These are phyloP conservation scores for Aureobasidium vineae DNA, from an alignment of 2,329 filamentous ascomycete species.

Conservation along the genomic window DNA sequence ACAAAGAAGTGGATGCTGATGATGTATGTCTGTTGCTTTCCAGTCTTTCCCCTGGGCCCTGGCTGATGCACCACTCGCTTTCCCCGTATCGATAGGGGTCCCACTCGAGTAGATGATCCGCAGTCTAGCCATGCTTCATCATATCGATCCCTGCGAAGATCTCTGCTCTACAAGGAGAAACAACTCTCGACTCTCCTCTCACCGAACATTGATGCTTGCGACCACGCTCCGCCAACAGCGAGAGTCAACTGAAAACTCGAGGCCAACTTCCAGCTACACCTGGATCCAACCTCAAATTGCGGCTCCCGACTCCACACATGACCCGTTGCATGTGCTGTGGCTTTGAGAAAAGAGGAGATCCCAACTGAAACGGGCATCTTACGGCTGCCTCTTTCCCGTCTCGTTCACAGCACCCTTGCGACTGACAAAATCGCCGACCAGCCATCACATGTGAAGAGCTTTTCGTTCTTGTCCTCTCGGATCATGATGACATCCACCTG, in stretches of 20 bases:
- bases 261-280: background rate
- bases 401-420: background rate
- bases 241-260: background rate
- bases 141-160: background rate
- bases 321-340: constrained; percentile 8
- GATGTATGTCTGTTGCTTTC: constrained; percentile 20
- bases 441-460: background rate
- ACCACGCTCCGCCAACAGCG: background rate
- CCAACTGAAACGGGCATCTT: constrained; percentile 9
- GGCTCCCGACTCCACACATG: constrained; percentile 17
- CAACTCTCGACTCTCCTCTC: background rate
- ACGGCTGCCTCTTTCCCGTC: constrained; percentile 1
- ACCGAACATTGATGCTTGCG: background rate
- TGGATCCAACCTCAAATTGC: background rate
- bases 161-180: background rate
- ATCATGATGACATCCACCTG: constrained; percentile 16
- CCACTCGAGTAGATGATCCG: constrained; percentile 1
- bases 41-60: constrained; percentile 16
- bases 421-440: constrained; percentile 18
- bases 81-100: constrained; percentile 10
- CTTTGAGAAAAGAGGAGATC: background rate
- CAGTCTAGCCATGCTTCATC: constrained; percentile 1
- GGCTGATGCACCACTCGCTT: background rate
- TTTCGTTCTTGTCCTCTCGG: background rate
- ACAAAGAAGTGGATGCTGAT: constrained; percentile 7